Evolutionary conservation across 2,329 filamentous ascomycete genomes (phyloP), one percentile per base, ranked within the genome.

Genomic region (Hypoxylon sp.): DNA sequence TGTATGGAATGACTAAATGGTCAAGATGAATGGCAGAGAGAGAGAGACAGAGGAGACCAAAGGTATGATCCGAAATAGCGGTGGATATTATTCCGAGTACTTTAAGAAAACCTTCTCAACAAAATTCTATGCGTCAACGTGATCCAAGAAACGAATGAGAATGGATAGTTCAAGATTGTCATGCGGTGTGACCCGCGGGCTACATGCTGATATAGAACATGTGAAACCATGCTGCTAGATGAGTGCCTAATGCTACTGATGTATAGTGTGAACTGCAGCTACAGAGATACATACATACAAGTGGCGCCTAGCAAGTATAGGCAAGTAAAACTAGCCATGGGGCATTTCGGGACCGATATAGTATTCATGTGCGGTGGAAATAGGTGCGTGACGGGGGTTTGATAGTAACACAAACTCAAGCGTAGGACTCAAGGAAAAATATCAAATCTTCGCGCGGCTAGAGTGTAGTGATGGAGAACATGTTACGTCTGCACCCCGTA

Each of bases 21-120:
- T n/a, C n/a, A n/a, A n/a, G n/a, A 35, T 35, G 18, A 35, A 9
- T 8, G 7, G 31, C 7, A 17, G n/a, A 17, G 15, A 35, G 15
- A 35, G 31, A n/a, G n/a, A n/a, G 4, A n/a, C 11, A 33, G 13
- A 6, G n/a, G 4, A 2, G 17, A 6, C 9, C 13, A 29, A n/a
- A n/a, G 13, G 31, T 35, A 17, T 11, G 31, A 15, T 35, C 7
- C 9, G 31, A 35, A 33, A 52, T 51, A 26, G 24, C 60, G 56
- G 60, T 63, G 55, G 60, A 53, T 52, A 55, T 17, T 26, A 48
- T 57, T 60, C 56, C 56, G 49, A 48, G 29, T 24, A 45, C 8
- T 38, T 20, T 13, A 21, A 24, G 48, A 46, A 13, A n/a, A 37
- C 29, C 24, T 46, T 45, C 48, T 47, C 50, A 53, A 60, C 33